Evolutionary conservation across 345 rosid species (phyloP), one percentile per base, ranked within the genome.

Genomic region (Boechera retrofracta): DNA sequence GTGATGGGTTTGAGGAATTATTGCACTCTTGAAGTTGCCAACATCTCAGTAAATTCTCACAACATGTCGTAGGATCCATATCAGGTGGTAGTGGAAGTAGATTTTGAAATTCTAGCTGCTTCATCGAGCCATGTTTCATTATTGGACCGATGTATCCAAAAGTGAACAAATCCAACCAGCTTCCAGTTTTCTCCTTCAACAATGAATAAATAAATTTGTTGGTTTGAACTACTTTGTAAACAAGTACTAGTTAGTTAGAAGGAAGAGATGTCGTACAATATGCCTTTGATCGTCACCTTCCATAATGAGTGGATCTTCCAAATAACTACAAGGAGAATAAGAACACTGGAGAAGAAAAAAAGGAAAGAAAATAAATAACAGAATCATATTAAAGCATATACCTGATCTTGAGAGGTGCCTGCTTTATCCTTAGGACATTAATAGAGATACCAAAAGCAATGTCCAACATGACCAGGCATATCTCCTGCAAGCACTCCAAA

Each of bases 31-130:
- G 90, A 79, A 81, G 74, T 73, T 73, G 83, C 98, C 96, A 94
- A 79, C 85, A 83, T 76, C 81, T 77, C 62, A 82, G 35, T 75
- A 94, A 63, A 72, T 78, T 81, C 58, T 84, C 80, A 80, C 88
- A 90, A 64, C 97, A 91, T 35, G 73, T 61, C 76, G 86, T 83
- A 67, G 98, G 93, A 83, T 86, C 85, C 94, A 94, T 85, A 73
- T 89, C 90, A 81, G 60, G 59, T 8, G 96, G 97, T 42, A 94
- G 79, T 52, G 18, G 72, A 80, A 90, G 97, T 81, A 94, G 79
- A 86, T 94, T 91, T 66, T 88, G 89, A 56, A 94, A 91, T 69
- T 85, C 94, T 41, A 90, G 91, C 86, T 94, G 98, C 82, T 90
- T 91, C 64, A 28, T 11, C 39, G 86, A 79, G 35, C 98, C 98